Percentiles rank a stretch among this genome's conserved stretches.
phyloP scores from a whole-genome alignment of 202 grass and related monocot genomes.

The Bolboschoenoplectus hybrid region DNA sequence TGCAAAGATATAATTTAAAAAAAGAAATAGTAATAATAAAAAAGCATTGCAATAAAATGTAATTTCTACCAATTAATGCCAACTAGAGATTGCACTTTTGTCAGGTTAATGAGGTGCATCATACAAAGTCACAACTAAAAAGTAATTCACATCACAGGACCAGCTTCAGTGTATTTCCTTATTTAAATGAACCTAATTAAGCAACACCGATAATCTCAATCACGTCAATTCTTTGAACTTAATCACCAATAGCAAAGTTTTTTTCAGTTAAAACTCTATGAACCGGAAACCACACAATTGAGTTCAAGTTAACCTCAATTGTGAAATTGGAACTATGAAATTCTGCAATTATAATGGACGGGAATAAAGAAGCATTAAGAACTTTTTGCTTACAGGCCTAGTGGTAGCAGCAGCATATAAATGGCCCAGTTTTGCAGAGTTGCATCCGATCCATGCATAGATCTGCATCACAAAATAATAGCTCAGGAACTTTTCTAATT shows the following conservation, averaged over 20 bases:
- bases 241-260: slow-evolving; percentile 3
- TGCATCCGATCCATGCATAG: slow-evolving; percentile 92
- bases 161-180: slow-evolving; percentile 10
- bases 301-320: slow-evolving; percentile 14
- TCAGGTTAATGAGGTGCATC: not conserved
- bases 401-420: slow-evolving; percentile 86
- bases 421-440: slow-evolving; percentile 76
- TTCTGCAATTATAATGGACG: slow-evolving; percentile 23
- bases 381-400: slow-evolving; percentile 51
- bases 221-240: not conserved
- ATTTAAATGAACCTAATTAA: not conserved
- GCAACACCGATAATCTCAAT: slow-evolving; percentile 24
- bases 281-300: slow-evolving; percentile 8
- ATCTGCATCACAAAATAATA: slow-evolving; percentile 54
- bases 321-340: slow-evolving; percentile 2
- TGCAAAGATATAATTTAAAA: slow-evolving; percentile 40
- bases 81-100: not conserved
- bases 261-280: not conserved
- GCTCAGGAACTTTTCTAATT: not conserved
- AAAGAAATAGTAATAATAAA: slow-evolving; percentile 1
- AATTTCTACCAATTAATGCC: slow-evolving; percentile 18
- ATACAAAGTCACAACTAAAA: not conserved
- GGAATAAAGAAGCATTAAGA: not conserved
- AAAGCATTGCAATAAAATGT: not conserved
- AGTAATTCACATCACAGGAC: not conserved